These are phyloP conservation scores for Pythium rhizo-oryzae DNA, from an alignment of 352 stramenopile species.

Conservation along the genomic window DNA sequence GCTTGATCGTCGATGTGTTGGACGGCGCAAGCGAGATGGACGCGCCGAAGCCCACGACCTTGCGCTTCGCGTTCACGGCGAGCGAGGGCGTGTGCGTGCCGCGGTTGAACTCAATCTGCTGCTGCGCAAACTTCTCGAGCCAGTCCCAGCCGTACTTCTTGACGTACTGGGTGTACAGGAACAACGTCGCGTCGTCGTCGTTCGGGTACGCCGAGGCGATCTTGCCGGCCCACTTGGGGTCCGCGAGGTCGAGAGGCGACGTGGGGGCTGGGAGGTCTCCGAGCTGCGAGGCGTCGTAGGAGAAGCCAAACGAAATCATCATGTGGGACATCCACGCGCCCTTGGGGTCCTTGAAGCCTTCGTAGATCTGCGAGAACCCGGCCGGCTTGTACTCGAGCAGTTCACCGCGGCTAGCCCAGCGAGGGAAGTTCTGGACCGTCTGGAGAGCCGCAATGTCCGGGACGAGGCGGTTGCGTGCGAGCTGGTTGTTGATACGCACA, in stretches of 20 bases:
- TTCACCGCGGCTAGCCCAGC: slow-evolving; percentile 45
- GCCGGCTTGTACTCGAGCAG: slow-evolving; percentile 57
- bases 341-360: slow-evolving; percentile 37
- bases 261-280: neutral
- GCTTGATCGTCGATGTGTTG: neutral
- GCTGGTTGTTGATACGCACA: slow-evolving; percentile 64
- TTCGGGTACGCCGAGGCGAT: slow-evolving; percentile 55
- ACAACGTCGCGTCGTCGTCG: slow-evolving; percentile 55
- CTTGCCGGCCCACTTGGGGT: slow-evolving; percentile 31
- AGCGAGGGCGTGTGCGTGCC: slow-evolving; percentile 38
- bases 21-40: neutral
- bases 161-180: slow-evolving; percentile 47
- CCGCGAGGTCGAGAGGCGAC: neutral
- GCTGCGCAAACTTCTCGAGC: slow-evolving; percentile 41
- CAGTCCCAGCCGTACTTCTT: slow-evolving; percentile 62
- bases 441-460: slow-evolving; percentile 47
- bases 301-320: slow-evolving; percentile 48
- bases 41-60: slow-evolving; percentile 32
- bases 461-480: slow-evolving; percentile 48
- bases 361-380: slow-evolving; percentile 57
- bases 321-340: slow-evolving; percentile 44
- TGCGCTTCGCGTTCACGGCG: slow-evolving; percentile 31
- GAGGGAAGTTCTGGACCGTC: slow-evolving; percentile 59
- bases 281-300: slow-evolving; percentile 36
- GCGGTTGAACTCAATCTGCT: slow-evolving; percentile 42